Evolutionary conservation across 2,329 filamentous ascomycete species (phyloP).

Genomic region (Purpureocillium lavendulum): DNA sequence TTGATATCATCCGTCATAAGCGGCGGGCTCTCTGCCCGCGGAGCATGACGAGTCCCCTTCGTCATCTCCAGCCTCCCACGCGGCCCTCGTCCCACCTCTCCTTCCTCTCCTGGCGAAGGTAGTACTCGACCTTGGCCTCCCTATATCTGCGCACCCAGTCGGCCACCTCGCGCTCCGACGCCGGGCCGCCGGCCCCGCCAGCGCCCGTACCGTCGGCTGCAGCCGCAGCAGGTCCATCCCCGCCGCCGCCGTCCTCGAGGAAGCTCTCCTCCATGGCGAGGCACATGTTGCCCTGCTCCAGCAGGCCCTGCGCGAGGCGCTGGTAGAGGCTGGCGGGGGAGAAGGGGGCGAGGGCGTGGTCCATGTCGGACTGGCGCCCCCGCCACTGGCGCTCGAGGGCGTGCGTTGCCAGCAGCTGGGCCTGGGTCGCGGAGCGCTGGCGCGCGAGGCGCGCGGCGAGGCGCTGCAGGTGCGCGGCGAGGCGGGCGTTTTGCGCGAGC

Average conservation of each 20-base stretch:
- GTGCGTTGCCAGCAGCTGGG: conserved; percentile 73
- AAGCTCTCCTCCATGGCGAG: conserved; percentile 88
- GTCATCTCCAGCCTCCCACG: conserved; percentile 89
- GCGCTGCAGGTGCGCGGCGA: conserved; percentile 54
- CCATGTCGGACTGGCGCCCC: conserved; percentile 82
- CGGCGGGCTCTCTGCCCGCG: no score
- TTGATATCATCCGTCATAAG: no score
- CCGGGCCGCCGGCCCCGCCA: conserved; percentile 20
- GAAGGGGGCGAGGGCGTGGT: conserved; percentile 74
- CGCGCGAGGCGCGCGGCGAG: conserved; percentile 49
- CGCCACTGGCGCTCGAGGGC: conserved; percentile 90
- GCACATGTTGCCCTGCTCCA: conserved; percentile 76
- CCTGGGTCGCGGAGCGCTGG: conserved; percentile 65
- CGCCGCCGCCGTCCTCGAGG: conserved; percentile 49
- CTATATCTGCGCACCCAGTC: conserved; percentile 81
- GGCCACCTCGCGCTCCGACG: conserved; percentile 70
- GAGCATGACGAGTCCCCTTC: no score
- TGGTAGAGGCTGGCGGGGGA: conserved; percentile 82
- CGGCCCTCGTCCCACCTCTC: conserved; percentile 93
- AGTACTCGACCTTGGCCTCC: conserved; percentile 70
- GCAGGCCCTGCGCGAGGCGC: conserved; percentile 64
- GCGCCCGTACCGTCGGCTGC: no score
- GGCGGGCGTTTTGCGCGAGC: conserved; percentile 62
- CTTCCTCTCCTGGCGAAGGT: conserved; percentile 76
- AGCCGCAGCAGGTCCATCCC: conserved; percentile 1